Percentiles rank a stretch among this genome's conserved stretches.
Conservation (phyloP, 306 rosid species). For the Lotus japonicus region DNA sequence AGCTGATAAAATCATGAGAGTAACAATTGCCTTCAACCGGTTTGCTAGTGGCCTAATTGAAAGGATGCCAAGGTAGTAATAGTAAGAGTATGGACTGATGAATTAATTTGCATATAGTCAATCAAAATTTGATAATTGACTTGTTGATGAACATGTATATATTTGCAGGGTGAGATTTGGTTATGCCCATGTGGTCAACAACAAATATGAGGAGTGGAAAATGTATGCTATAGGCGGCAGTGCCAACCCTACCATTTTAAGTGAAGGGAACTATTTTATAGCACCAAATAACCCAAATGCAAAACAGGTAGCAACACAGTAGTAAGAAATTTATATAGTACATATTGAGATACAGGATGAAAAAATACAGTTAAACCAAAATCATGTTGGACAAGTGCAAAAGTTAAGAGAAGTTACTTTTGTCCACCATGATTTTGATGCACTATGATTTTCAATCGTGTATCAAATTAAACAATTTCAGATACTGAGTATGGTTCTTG, state of each 20-base stretch:
- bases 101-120: neutral
- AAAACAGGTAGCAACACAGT: conserved; percentile 46
- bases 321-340: neutral
- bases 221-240: conserved; percentile 94
- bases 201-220: conserved; percentile 64
- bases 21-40: conserved; percentile 28
- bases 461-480: neutral
- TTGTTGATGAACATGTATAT: conserved; percentile 2
- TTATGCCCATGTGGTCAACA: conserved; percentile 80
- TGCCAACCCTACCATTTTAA: conserved; percentile 79
- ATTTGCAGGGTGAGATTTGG: conserved; percentile 92
- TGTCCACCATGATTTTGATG: no score
- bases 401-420: no score
- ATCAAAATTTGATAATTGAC: neutral
- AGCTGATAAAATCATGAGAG: conserved; percentile 54
- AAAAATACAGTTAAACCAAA: no score
- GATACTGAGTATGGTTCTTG: neutral
- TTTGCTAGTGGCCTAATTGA: conserved; percentile 47
- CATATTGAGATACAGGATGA: no score
- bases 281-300: conserved; percentile 32
- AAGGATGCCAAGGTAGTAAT: conserved; percentile 71
- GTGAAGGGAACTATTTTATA: conserved; percentile 66
- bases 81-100: neutral
- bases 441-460: no score
- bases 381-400: no score